Evolutionary conservation across 768 basidiomycete species (phyloP).

Genomic region (Lanmaoa pseudosensibilis): DNA sequence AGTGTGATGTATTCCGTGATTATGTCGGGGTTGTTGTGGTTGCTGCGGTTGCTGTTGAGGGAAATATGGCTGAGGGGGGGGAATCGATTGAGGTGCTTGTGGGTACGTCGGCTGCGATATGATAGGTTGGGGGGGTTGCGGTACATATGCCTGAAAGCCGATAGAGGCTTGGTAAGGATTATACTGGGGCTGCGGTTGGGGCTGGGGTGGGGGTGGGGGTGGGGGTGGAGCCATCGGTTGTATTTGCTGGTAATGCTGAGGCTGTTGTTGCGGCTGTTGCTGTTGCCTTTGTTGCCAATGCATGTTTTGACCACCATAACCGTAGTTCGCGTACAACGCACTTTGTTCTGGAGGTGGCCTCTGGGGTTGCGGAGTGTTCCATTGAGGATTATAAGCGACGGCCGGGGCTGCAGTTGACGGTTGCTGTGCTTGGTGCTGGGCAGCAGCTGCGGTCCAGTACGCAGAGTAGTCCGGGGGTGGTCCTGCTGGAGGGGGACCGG

Average conservation of each 20-base stretch:
- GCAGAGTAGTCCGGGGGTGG: slow-evolving; percentile 75
- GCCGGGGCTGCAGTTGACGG: slow-evolving; percentile 38
- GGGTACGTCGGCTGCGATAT: slow-evolving; percentile 48
- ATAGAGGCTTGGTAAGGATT: slow-evolving; percentile 75
- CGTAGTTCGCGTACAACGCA: slow-evolving; percentile 88
- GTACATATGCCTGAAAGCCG: slow-evolving; percentile 65
- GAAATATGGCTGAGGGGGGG: slow-evolving; percentile 43
- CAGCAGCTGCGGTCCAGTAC: slow-evolving; percentile 69
- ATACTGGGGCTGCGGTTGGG: slow-evolving; percentile 62
- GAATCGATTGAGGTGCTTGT: slow-evolving; percentile 39
- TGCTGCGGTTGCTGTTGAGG: slow-evolving; percentile 40
- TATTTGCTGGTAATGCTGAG: slow-evolving; percentile 49
- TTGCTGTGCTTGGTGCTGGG: slow-evolving; percentile 42
- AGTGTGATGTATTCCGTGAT: slow-evolving; percentile 55
- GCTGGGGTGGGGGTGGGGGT: slow-evolving; percentile 55
- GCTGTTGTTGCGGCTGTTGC: slow-evolving; percentile 49
- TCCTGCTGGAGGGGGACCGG: slow-evolving; percentile 75
- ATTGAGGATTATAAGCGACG: slow-evolving; percentile 62
- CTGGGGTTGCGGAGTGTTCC: slow-evolving; percentile 62
- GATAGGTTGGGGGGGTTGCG: slow-evolving; percentile 57
- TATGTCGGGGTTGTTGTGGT: slow-evolving; percentile 47
- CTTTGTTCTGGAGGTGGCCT: slow-evolving; percentile 77
- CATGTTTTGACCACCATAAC: slow-evolving; percentile 71
- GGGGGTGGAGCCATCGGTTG: slow-evolving; percentile 51
- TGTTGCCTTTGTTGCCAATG: slow-evolving; percentile 70